Evolutionary conservation across 176 grass and related monocot genomes (phyloP).

Genomic region (Cymbopogon citratus): DNA sequence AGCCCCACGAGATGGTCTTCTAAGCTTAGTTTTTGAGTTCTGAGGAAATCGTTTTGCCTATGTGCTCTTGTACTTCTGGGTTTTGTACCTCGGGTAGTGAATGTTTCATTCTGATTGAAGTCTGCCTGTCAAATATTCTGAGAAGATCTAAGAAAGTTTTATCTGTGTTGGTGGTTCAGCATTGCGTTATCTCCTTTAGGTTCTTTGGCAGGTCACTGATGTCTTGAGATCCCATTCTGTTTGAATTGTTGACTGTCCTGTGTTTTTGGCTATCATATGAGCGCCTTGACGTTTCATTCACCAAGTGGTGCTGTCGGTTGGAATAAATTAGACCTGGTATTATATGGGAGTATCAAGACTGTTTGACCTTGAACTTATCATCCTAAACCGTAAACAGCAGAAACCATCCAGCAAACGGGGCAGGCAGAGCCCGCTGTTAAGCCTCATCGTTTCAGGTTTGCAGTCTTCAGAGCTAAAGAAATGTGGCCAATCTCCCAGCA

Average conservation of each 20-base stretch:
- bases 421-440: no score
- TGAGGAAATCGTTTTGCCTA: slow-evolving; percentile 30
- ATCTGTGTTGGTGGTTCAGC: not conserved
- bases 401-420: no score
- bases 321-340: no score
- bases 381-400: no score
- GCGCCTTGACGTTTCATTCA: no score
- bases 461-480: no score
- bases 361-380: no score
- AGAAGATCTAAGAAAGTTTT: slow-evolving; percentile 29
- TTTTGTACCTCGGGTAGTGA: slow-evolving; percentile 31
- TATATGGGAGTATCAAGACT: no score
- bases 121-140: slow-evolving; percentile 36
- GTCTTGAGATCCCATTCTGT: not conserved
- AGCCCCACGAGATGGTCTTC: slow-evolving; percentile 90
- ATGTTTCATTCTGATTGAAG: slow-evolving; percentile 18
- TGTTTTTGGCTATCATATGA: not conserved
- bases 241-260: not conserved
- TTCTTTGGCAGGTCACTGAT: not conserved
- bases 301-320: no score
- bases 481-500: no score
- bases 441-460: no score
- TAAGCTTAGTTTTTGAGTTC: slow-evolving; percentile 29
- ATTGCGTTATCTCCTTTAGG: not conserved
- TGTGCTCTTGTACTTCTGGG: slow-evolving; percentile 24